A percentile compares a stretch with the other conserved stretches of the same genome.
Conservation (phyloP, 2,329 filamentous ascomycete genomes). For the Plectosphaerella sp. region DNA sequence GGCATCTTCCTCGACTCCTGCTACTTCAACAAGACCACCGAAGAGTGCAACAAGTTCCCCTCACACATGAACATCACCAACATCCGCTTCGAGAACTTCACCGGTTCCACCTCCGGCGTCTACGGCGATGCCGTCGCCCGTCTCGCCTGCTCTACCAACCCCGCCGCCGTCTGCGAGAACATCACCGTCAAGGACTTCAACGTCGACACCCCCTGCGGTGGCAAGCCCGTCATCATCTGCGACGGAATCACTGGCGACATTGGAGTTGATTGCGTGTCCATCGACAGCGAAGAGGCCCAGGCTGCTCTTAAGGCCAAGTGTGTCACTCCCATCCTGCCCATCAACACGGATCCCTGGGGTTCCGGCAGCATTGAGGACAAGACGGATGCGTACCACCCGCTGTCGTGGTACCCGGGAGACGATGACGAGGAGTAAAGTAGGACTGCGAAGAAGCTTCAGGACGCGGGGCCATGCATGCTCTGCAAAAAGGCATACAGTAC, state of each 20-base stretch:
- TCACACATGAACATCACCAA: slow-evolving; percentile 55
- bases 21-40: slow-evolving; percentile 46
- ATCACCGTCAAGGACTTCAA: slow-evolving; percentile 52
- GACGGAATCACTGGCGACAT: slow-evolving; percentile 37
- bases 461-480: too few species aligned
- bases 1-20: slow-evolving; percentile 57
- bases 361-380: background rate
- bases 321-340: slow-evolving; percentile 4
- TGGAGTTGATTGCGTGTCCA: slow-evolving; percentile 23
- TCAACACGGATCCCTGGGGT: slow-evolving; percentile 5
- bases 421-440: background rate
- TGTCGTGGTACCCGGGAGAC: background rate
- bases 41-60: slow-evolving; percentile 47
- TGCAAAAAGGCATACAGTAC: too few species aligned
- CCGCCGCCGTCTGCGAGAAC: slow-evolving; percentile 49
- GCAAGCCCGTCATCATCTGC: slow-evolving; percentile 41
- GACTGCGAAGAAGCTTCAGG: background rate
- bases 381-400: background rate
- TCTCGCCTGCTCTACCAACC: slow-evolving; percentile 49
- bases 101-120: slow-evolving; percentile 51
- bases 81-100: slow-evolving; percentile 54
- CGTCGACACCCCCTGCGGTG: slow-evolving; percentile 44
- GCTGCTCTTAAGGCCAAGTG: slow-evolving; percentile 7
- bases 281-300: slow-evolving; percentile 6
- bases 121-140: slow-evolving; percentile 50